Evolutionary conservation across 2,329 filamentous ascomycete genomes (phyloP), one percentile per base, ranked within the genome.

Genomic region (Phaeosphaeria sp.): DNA sequence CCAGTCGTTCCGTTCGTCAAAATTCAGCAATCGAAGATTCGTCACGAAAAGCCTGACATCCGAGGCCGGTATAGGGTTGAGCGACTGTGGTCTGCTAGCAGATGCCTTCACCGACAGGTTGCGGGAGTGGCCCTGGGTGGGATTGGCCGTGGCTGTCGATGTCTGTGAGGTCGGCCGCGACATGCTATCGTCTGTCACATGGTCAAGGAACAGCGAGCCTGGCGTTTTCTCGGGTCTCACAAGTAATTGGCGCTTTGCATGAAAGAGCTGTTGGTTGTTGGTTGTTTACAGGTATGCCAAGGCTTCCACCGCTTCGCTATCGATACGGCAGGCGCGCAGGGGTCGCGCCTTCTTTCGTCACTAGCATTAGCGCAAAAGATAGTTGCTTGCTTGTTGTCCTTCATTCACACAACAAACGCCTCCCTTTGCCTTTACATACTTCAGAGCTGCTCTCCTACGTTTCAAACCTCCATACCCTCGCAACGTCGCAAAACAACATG

Each of bases 11-110:
- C 84, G 84, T 49, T 84, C 80, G 69, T 97, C 91, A 27, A 98
- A 84, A 68, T 96, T 87, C 24, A 99, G 84, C 2, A 98, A 85
- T 40, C 89, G 90, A 42, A 97, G 78, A 73, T 96, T 97, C 36
- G 89, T 92, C 51, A 97, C 81, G 74, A 97, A 95, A 11, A 93
- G 82, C 17, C 62, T 67, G 51, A 73, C 57, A 50, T 76, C 71
- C 18, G 74, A 68, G 20, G 68, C 57, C 9, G 70, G 61, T 21
- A 69, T 43, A 15, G 64, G 63, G 42, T 72, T 73, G 42, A 61
- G 55, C 17, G 53, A 24, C 8, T 66, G 55, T 20, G 64, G 42
- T 55, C 68, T 72, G 51, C 56, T 59, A 59, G 60, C 74, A 13
- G 30, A 13, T 70, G 73, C 68, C 69, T 74, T 76, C 65, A 72